Base-by-base conservation (phyloP, 768 basidiomycete genomes). In the Tulasnella sp. region DNA sequence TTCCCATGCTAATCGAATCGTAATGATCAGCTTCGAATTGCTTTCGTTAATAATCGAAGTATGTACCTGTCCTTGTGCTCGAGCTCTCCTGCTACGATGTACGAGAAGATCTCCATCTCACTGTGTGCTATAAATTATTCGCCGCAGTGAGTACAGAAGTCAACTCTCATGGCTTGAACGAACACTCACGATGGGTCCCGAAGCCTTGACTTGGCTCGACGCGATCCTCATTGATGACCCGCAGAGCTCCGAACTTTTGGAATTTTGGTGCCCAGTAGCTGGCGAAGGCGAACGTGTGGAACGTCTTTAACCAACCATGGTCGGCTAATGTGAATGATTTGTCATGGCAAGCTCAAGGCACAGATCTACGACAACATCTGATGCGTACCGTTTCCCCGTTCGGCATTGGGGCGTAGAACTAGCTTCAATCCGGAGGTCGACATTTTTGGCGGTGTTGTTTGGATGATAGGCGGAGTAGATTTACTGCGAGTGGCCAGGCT, bases 171-270 rank as follows among this genome's bases (percentile, higher is more conserved):
- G 17, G 10, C 15, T 17, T 5, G 17, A 23, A 24, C 9, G 29
- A 24, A 15, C 17, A 44, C 55, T 7, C 44, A 59, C 58, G 77
- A 70, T 93, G 89, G 0, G 84, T 86, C 2, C 88, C 91, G 64
- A 97, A 97, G 0, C 95, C 95, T 13, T 80, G 84, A 17, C 72
- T 67, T 4, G 86, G 73, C 3, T 77, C 79, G 41, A 94, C 87
- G n/a, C 89, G 83, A 66, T 92, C 90, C 71, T 96, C 93, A 73
- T 96, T 96, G 71, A 97, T 84, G 34, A 97, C 88, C 9, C 92
- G 81, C 1, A 97, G 79, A 15, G 80, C 66, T 1, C 93, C 88
- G 64, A 81, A 94, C 1, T 74, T 71, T 47, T 81, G 75, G 64
- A 83, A 82, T 1, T 73, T 54, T 7, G 68, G 63, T 48, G 85